Conservation (phyloP, 2,329 filamentous ascomycete species). For the Cladophialophora yegresii region DNA sequence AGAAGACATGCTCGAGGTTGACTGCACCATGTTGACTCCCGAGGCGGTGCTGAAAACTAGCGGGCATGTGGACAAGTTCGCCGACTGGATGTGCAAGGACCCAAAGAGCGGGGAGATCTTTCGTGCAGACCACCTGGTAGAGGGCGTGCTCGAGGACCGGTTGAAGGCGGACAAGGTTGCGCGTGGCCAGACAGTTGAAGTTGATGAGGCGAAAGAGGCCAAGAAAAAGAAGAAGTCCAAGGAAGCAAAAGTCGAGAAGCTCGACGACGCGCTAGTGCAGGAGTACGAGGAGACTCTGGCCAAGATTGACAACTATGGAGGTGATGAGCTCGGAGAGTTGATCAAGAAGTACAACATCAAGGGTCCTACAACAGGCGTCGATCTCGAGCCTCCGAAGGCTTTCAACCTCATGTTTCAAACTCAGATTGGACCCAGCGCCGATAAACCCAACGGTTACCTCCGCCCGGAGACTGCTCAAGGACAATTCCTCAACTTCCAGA, state of each 20-base stretch:
- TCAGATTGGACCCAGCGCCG: constrained; percentile 87
- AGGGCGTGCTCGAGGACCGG: constrained; percentile 84
- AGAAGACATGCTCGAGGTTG: constrained; percentile 94
- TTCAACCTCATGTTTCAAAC: constrained; percentile 99
- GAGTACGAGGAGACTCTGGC: constrained; percentile 92
- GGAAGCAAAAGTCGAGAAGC: constrained; percentile 74
- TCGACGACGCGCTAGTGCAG: constrained; percentile 80
- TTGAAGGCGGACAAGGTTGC: constrained; percentile 91
- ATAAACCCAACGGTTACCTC: constrained; percentile 74
- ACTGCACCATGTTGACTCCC: constrained; percentile 91
- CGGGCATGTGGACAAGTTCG: constrained; percentile 96
- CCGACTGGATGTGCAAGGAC: constrained; percentile 99
- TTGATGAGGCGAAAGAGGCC: constrained; percentile 73
- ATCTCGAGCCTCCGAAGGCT: constrained; percentile 76
- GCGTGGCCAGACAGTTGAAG: constrained; percentile 69
- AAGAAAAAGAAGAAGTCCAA: constrained; percentile 89
- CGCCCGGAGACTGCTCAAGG: constrained; percentile 96
- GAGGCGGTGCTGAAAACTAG: constrained; percentile 92
- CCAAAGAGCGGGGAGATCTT: constrained; percentile 97
- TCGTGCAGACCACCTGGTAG: constrained; percentile 92
- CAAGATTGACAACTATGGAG: constrained; percentile 93
- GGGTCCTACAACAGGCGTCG: constrained; percentile 77
- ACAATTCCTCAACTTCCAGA: constrained; percentile 95
- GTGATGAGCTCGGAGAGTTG: constrained; percentile 78
- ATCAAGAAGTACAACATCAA: constrained; percentile 90